phyloP scores from a whole-genome alignment of 495 filamentous ascomycete species.

The Melanomma pulvis-pyrius region DNA sequence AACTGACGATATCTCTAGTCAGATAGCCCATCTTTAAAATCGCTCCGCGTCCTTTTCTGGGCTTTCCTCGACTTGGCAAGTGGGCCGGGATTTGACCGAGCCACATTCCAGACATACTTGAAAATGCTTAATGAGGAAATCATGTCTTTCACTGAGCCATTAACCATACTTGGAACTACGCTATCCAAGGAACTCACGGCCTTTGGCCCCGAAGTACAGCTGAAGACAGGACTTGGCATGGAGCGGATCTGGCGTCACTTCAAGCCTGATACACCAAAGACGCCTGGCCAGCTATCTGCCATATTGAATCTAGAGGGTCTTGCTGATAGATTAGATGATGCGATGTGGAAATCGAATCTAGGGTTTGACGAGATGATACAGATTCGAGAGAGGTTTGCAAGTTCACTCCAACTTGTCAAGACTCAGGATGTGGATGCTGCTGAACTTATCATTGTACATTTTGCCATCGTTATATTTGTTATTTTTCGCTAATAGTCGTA shows the following conservation, averaged over 20 bases:
- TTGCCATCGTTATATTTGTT: neutral
- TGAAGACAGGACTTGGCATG: slow-evolving; percentile 75
- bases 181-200: neutral
- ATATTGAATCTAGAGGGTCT: slow-evolving; percentile 66
- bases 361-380: slow-evolving; percentile 31
- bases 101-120: slow-evolving; percentile 35
- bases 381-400: slow-evolving; percentile 40
- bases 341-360: slow-evolving; percentile 52
- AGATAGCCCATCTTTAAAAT: neutral
- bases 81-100: slow-evolving; percentile 26
- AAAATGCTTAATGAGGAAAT: slow-evolving; percentile 20
- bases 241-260: slow-evolving; percentile 77
- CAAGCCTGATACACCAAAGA: slow-evolving; percentile 64
- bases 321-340: slow-evolving; percentile 71
- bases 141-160: neutral
- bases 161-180: neutral
- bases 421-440: slow-evolving; percentile 22
- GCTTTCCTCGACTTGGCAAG: slow-evolving; percentile 24
- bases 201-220: slow-evolving; percentile 23
- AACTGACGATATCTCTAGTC: neutral
- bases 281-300: slow-evolving; percentile 54
- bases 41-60: slow-evolving; percentile 28
- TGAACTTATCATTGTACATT: slow-evolving; percentile 32
- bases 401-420: slow-evolving; percentile 31
- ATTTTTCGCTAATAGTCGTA: neutral